Percentiles rank a stretch among this genome's conserved stretches.
phyloP scores from a whole-genome alignment of 306 rosid species.

The Nissolia schottii region DNA sequence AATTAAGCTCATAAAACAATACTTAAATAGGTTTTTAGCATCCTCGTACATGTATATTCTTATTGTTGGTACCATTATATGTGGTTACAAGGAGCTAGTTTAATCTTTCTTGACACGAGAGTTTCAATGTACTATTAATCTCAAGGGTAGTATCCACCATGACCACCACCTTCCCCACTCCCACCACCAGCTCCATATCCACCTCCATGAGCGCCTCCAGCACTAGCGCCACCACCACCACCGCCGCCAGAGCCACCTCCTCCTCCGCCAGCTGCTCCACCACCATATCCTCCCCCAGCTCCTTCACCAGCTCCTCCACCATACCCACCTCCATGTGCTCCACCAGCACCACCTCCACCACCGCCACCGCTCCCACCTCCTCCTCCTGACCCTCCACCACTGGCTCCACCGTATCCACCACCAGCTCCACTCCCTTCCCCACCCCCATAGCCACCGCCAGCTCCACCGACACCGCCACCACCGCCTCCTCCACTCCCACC shows the following conservation, averaged over 20 bases:
- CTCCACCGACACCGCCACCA: constrained; percentile 25
- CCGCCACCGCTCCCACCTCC: constrained; percentile 31
- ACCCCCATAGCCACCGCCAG: constrained; percentile 24
- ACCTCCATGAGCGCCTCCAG: constrained; percentile 16
- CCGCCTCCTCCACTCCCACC: constrained; percentile 37
- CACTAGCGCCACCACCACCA: constrained; percentile 31
- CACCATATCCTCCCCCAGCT: constrained; percentile 32
- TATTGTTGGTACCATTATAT: constrained; percentile 11
- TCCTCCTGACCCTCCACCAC: constrained; percentile 34
- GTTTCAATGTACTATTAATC: background rate
- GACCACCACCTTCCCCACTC: constrained; percentile 32
- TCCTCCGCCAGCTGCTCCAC: constrained; percentile 10
- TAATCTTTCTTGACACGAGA: background rate
- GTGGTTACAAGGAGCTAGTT: background rate
- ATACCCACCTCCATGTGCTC: constrained; percentile 38
- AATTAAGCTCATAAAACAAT: background rate
- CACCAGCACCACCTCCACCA: constrained; percentile 31
- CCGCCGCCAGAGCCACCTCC: constrained; percentile 14
- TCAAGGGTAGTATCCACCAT: constrained; percentile 47
- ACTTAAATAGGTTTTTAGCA: background rate
- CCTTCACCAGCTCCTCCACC: constrained; percentile 31
- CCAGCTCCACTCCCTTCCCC: constrained; percentile 34
- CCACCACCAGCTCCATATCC: constrained; percentile 27
- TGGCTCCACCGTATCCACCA: constrained; percentile 33
- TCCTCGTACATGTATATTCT: constrained; percentile 17